Evolutionary conservation across 2,329 filamentous ascomycete genomes (phyloP).

Genomic region (Kalaharituber pfeilii): DNA sequence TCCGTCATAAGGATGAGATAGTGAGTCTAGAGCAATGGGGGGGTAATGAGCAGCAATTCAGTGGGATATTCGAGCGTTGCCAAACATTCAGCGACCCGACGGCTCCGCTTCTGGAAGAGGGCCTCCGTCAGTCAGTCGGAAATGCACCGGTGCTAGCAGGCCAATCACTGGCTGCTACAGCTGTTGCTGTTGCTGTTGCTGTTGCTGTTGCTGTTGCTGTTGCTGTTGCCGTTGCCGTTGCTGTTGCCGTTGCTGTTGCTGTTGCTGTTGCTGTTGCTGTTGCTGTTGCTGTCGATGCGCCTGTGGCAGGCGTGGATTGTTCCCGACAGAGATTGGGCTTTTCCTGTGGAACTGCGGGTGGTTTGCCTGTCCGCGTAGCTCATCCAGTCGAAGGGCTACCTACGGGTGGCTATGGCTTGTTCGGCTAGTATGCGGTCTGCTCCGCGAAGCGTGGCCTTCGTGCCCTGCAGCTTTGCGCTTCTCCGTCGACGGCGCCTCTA

Average conservation of each 20-base stretch:
- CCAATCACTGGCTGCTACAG: conserved; percentile 3
- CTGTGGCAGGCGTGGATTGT: too few species aligned
- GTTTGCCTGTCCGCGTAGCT: not conserved
- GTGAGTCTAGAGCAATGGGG: not conserved
- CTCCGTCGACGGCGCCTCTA: too few species aligned
- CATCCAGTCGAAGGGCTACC: not conserved
- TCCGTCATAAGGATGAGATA: conserved; percentile 1
- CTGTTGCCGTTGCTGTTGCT: conserved; percentile 7
- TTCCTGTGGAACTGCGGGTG: conserved; percentile 13
- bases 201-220: too few species aligned
- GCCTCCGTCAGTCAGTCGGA: conserved; percentile 24
- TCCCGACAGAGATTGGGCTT: conserved; percentile 7
- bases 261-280: conserved; percentile 9
- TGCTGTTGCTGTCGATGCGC: conserved; percentile 8
- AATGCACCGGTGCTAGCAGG: not conserved
- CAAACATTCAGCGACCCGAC: conserved; percentile 8
- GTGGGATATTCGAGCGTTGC: not conserved
- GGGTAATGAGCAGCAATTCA: not conserved
- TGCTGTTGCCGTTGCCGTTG: conserved; percentile 9
- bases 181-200: conserved; percentile 9
- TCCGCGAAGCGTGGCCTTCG: too few species aligned
- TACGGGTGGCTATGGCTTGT: too few species aligned
- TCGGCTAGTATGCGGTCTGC: too few species aligned
- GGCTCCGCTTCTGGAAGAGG: conserved; percentile 26
- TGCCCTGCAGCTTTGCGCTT: too few species aligned